Percentiles rank a stretch among this genome's conserved stretches.
Conservation (phyloP, 2,329 filamentous ascomycete species). For the Xylariaceae sp. region DNA sequence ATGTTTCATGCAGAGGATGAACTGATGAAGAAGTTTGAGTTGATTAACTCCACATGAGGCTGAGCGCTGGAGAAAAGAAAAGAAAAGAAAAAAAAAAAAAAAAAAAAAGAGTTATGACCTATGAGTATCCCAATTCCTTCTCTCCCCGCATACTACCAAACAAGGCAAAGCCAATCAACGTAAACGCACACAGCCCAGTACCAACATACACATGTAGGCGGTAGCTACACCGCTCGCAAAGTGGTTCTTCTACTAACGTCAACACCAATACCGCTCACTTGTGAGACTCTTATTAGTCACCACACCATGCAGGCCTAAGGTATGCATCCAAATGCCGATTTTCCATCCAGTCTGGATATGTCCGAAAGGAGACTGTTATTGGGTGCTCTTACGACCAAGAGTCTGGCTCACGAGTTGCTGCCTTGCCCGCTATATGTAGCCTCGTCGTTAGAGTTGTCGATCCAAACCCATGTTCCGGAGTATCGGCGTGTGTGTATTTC, state of each 20-base stretch:
- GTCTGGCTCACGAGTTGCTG: too few species aligned
- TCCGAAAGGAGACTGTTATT: neutral
- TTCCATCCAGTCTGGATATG: neutral
- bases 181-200: too few species aligned
- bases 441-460: too few species aligned
- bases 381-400: neutral
- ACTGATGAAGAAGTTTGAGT: neutral
- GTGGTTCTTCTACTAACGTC: too few species aligned
- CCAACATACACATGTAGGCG: too few species aligned
- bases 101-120: too few species aligned
- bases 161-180: conserved; percentile 13
- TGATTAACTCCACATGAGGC: neutral
- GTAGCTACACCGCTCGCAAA: too few species aligned
- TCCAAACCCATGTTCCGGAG: too few species aligned
- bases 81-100: too few species aligned
- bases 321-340: neutral
- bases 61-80: neutral
- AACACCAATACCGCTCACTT: neutral
- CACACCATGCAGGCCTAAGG: neutral
- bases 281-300: neutral
- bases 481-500: too few species aligned
- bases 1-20: neutral
- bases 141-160: conserved; percentile 1
- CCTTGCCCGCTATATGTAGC: too few species aligned
- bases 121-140: conserved; percentile 1